These are phyloP conservation scores for Rhododendron mucronatum DNA, from an alignment of 148 eudicot species.

Conservation along the genomic window DNA sequence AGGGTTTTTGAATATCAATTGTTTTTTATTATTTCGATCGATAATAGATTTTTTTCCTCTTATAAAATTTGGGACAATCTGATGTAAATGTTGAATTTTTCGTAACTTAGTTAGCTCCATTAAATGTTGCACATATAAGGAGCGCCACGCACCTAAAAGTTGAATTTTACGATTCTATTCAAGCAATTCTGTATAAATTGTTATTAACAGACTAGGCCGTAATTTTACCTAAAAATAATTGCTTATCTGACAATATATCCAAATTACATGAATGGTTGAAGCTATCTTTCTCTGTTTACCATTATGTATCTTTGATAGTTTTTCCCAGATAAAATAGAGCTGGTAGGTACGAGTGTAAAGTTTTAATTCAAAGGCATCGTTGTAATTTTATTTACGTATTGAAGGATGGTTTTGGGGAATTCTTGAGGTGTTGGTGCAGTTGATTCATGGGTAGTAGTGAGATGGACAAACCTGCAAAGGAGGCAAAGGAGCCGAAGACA, in stretches of 20 bases:
- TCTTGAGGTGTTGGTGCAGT: neutral
- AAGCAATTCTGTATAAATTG: neutral
- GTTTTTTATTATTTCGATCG: neutral
- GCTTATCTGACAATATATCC: neutral
- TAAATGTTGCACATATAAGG: neutral
- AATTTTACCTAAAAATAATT: neutral
- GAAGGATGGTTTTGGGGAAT: slow-evolving; percentile 22
- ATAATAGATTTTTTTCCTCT: neutral
- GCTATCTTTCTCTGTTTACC: neutral
- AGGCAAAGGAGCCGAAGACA: slow-evolving; percentile 62
- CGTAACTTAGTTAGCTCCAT: neutral
- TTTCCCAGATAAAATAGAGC: neutral
- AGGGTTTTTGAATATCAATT: slow-evolving; percentile 5
- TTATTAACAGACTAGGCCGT: neutral
- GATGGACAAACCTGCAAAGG: slow-evolving; percentile 67
- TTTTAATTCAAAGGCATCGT: neutral
- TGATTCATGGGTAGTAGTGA: slow-evolving; percentile 81
- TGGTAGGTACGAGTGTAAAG: neutral
- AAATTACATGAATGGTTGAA: neutral
- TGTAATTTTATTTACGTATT: neutral
- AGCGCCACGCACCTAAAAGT: neutral
- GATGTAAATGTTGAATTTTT: neutral
- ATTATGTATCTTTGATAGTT: neutral
- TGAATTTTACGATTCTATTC: neutral
- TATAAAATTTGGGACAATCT: neutral